Percentiles rank a stretch among this genome's conserved stretches.
Evolutionary conservation across 176 grass and related monocot genomes (phyloP).

Genomic region (Aegilops tauschii): DNA sequence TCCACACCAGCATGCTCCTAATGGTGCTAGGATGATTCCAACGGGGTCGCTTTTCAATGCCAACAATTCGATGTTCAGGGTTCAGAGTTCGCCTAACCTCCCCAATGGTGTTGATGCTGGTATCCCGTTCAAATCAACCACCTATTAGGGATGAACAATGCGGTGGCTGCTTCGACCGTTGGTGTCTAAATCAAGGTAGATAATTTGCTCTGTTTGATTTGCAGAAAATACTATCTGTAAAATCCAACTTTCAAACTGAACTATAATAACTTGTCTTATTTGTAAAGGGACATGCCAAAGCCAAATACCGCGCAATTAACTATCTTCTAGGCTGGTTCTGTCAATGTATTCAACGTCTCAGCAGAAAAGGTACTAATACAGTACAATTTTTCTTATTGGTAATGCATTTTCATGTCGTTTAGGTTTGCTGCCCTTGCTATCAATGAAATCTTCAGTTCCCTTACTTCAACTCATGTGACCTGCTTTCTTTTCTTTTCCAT

Average conservation of each 20-base stretch:
- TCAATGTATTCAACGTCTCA: constrained; percentile 76
- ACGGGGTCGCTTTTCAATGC: constrained; percentile 42
- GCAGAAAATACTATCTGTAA: neutral
- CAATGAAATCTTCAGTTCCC: too few relatives aligned
- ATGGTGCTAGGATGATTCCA: constrained; percentile 47
- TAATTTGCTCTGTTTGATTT: neutral
- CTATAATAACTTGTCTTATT: constrained; percentile 19
- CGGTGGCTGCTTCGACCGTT: constrained; percentile 17
- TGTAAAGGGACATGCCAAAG: constrained; percentile 52
- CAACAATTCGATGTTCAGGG: constrained; percentile 53
- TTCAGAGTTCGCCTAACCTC: constrained; percentile 42
- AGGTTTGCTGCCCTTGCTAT: neutral
- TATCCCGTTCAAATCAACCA: constrained; percentile 38
- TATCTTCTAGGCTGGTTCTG: constrained; percentile 81
- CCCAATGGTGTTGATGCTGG: constrained; percentile 13
- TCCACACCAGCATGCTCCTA: constrained; percentile 15
- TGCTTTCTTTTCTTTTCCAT: too few relatives aligned
- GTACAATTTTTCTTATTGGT: neutral
- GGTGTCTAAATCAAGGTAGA: constrained; percentile 51
- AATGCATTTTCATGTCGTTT: neutral
- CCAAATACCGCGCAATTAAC: constrained; percentile 59
- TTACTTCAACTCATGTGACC: too few relatives aligned
- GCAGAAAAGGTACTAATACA: constrained; percentile 57
- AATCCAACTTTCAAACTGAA: neutral
- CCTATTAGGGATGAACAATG: constrained; percentile 32